Conservation (phyloP, 345 rosid genomes). For the Hirschfeldia incana region DNA sequence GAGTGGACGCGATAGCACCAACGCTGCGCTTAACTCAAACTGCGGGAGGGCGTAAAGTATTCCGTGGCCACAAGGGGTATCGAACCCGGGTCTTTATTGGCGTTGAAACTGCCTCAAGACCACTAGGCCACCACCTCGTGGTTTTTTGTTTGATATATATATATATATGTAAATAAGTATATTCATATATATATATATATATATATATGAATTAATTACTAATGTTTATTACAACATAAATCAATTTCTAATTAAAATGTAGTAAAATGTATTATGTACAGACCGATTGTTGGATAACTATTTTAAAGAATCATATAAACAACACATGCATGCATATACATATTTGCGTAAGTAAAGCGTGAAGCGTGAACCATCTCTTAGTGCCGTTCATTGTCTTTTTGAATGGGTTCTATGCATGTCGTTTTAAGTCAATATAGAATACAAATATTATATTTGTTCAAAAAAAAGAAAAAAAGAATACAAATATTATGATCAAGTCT, state of each 20-base stretch:
- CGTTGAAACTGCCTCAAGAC: too few species aligned
- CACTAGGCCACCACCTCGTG: too few species aligned
- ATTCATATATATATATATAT: neutral
- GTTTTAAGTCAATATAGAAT: conserved; percentile 30
- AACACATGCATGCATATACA: neutral
- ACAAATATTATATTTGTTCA: neutral
- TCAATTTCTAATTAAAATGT: neutral
- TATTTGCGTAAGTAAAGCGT: neutral
- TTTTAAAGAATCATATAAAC: neutral
- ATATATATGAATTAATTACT: neutral
- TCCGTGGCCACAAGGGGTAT: too few species aligned
- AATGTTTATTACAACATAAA: neutral
- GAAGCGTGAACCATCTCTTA: neutral
- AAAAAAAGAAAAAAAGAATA: too few species aligned
- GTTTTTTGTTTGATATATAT: neutral
- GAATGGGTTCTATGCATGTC: neutral
- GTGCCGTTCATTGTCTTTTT: neutral
- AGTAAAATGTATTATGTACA: neutral
- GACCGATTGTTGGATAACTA: neutral
- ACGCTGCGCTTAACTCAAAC: too few species aligned
- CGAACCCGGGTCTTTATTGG: too few species aligned
- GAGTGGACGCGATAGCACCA: too few species aligned
- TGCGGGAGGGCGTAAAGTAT: too few species aligned
- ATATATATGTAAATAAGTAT: neutral
- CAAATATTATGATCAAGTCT: neutral